Evolutionary conservation across 768 basidiomycete genomes (phyloP), one percentile per base, ranked within the genome.

Genomic region (Kwoniella pini): DNA sequence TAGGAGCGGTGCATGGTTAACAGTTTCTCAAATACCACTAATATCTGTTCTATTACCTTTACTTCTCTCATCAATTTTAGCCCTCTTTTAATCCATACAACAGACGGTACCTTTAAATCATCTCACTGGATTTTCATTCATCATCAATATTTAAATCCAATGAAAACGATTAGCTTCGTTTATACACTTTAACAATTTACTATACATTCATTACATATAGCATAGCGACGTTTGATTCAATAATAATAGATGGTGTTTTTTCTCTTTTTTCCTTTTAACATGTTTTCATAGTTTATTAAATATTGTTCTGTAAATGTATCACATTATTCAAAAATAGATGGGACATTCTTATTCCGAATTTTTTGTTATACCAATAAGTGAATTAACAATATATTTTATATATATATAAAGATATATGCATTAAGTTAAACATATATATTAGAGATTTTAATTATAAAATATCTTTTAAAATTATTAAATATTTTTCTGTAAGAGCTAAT

Each of bases 401-500:
- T n/a, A n/a, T n/a, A n/a, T n/a, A n/a, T n/a, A n/a, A n/a, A n/a
- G n/a, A n/a, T 36, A 15, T 36, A 36, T 36, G 33, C 33, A 36
- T 36, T 36, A 15, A 36, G 7, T 36, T 36, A 7, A 36, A 7
- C 33, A 7, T 15, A 36, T 15, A 7, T 15, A 7, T 7, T 36
- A 36, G 7, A 36, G 15, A 15, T 15, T 36, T 7, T 36, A 36
- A 17, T 42, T 45, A 63, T 31, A 65, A 19, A 2, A 68, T 51
- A 5, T 61, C 54, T 9, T 49, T 36, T 31, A 75, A 31, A 12
- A 91, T 70, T 11, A 91, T 82, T 42, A 95, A 70, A 71, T 88
- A 84, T 22, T 82, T 84, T 75, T 96, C 92, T 57, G 88, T 89
- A 49, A 96, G 79, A 6, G 87, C 76, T 1, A 94, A 76, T 1